Evolutionary conservation across 2,329 filamentous ascomycete species (phyloP), one percentile per base, ranked within the genome.

Genomic region (Pseudofabraea citricarpa): DNA sequence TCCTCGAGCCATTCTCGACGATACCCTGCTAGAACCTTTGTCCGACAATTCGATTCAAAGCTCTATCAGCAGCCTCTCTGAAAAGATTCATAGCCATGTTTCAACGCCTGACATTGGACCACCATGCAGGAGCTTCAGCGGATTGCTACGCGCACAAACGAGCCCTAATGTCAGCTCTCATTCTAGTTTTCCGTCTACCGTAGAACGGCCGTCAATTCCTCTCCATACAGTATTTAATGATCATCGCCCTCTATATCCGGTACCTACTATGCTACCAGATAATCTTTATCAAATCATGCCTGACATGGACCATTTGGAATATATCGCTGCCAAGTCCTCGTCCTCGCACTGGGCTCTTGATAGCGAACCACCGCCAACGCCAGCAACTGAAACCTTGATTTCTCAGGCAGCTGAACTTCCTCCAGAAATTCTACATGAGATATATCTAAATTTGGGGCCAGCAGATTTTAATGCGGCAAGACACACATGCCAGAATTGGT

Each of bases 401-500:
- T 24, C 32, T 10, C 26, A 27, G 10, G 52, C 50, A 24, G 39
- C 48, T 13, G 24, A 41, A n/a, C 36, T 62, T 19, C 56, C 50
- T 15, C 65, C 59, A 10, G 68, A 71, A 46, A 64, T 67, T 6
- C 36, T 69, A 2, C 60, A 65, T 15, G 53, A 64, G 5, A 59
- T 71, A 9, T 67, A 64, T 45, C 35, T 29, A 10, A 47, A 57
- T 6, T 58, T 71, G 5, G 36, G 48, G 4, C 67, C 66, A 1
- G 36, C 44, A 8, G 66, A 70, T 51, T 85, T 83, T 57, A 74
- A 85, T 53, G 68, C 75, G 42, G 78, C 79, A 13, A 71, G 81
- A 15, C 73, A 77, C 48, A 73, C 73, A 15, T 85, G 79, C 54
- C 71, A 73, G 36, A 60, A 63, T 26, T 85, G 78, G 81, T 78